A percentile compares a stretch with the other conserved stretches of the same genome.
phyloP scores from a whole-genome alignment of 441 rosid genomes.

The Isatis lusitanica region DNA sequence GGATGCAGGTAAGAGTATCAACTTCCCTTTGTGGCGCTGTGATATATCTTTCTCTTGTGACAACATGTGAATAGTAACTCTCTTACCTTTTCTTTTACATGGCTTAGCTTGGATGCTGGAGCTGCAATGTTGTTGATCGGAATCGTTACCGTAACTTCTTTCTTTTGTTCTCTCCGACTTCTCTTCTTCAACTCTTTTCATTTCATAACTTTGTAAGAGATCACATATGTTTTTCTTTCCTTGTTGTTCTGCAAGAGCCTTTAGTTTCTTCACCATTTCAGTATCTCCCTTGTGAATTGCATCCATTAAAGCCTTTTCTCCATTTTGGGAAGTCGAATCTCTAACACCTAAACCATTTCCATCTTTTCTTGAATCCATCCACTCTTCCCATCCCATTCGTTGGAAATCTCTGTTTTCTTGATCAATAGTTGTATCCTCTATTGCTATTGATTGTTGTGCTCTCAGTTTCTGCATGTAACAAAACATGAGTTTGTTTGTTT shows the following conservation, averaged over 20 bases:
- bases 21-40: slow-evolving; percentile 46
- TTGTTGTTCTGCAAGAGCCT: slow-evolving; percentile 53
- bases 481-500: background rate
- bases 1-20: slow-evolving; percentile 77
- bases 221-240: slow-evolving; percentile 54
- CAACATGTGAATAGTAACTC: slow-evolving; percentile 83
- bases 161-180: slow-evolving; percentile 44
- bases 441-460: slow-evolving; percentile 38
- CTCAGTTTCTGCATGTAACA: slow-evolving; percentile 40
- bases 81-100: slow-evolving; percentile 45
- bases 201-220: slow-evolving; percentile 49
- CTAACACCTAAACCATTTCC: slow-evolving; percentile 18
- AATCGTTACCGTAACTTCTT: slow-evolving; percentile 33
- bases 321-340: slow-evolving; percentile 39
- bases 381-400: slow-evolving; percentile 35
- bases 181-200: slow-evolving; percentile 48
- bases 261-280: slow-evolving; percentile 62
- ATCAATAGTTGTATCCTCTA: slow-evolving; percentile 7
- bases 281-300: slow-evolving; percentile 52
- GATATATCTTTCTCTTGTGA: slow-evolving; percentile 39
- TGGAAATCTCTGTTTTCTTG: slow-evolving; percentile 16
- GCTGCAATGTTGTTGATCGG: slow-evolving; percentile 31
- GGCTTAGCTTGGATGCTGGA: slow-evolving; percentile 34
- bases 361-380: slow-evolving; percentile 34
- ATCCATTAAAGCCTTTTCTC: slow-evolving; percentile 51